Evolutionary conservation across 176 grass and related monocot species (phyloP).

Genomic region (Triticum urartu): DNA sequence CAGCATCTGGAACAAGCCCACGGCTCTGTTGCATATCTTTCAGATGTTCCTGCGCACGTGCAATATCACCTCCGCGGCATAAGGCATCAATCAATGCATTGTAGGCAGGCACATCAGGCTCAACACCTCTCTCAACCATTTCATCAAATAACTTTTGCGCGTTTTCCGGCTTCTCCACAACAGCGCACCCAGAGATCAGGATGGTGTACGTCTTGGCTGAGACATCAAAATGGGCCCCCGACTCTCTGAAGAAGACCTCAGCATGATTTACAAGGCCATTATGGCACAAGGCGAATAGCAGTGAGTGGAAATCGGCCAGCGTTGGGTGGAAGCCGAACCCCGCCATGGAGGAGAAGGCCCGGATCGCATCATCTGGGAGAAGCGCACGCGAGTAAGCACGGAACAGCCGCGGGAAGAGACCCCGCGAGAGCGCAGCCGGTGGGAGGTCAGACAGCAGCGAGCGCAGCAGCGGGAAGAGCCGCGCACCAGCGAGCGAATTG

Average conservation of each 20-base stretch:
- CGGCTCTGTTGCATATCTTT: conserved; percentile 53
- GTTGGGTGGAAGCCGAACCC: conserved; percentile 49
- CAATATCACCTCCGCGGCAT: conserved; percentile 53
- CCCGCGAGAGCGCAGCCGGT: conserved; percentile 21
- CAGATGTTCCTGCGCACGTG: conserved; percentile 38
- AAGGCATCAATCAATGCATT: conserved; percentile 66
- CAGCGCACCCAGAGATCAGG: conserved; percentile 73
- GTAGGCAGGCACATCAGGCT: conserved; percentile 45
- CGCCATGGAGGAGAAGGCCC: conserved; percentile 59
- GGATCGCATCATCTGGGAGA: conserved; percentile 56
- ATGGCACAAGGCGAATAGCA: conserved; percentile 65
- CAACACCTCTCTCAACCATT: conserved; percentile 50
- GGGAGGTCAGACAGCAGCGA: conserved; percentile 74
- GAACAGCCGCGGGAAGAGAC: conserved; percentile 77
- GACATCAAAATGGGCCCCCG: conserved; percentile 25
- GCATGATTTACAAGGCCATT: conserved; percentile 65
- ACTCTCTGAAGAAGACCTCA: conserved; percentile 57
- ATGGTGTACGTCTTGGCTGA: conserved; percentile 76
- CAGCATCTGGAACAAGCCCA: conserved; percentile 53
- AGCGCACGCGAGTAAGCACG: conserved; percentile 57
- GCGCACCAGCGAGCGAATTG: conserved; percentile 52
- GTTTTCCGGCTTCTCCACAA: conserved; percentile 24
- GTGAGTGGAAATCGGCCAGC: conserved; percentile 54
- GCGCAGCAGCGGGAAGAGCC: conserved; percentile 75
- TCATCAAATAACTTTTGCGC: conserved; percentile 62